Conservation (phyloP, 1,139 yeast genomes). For the Oligophagozyma castellii region DNA sequence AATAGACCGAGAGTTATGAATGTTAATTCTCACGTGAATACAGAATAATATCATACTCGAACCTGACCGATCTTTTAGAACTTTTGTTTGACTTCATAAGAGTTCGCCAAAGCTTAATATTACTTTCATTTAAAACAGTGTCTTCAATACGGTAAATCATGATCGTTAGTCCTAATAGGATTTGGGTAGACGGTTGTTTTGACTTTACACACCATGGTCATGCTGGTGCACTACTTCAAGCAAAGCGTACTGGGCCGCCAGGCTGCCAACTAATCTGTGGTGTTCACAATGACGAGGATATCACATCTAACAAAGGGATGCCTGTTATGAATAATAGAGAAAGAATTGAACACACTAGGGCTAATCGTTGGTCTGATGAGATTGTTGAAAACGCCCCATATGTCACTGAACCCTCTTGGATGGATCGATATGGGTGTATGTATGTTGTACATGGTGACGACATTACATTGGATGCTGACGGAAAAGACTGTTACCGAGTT, state of each 20-base stretch:
- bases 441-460: constrained; percentile 98
- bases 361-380: constrained; percentile 78
- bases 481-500: constrained; percentile 77
- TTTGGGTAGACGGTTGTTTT: constrained; percentile 97
- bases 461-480: constrained; percentile 89
- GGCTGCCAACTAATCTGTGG: constrained; percentile 58
- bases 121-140: too few relatives aligned
- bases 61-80: too few relatives aligned
- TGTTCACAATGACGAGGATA: constrained; percentile 84
- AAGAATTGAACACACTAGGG: constrained; percentile 68
- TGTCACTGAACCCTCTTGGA: constrained; percentile 76
- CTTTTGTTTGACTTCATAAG: too few relatives aligned
- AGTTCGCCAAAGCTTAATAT: too few relatives aligned
- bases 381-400: constrained; percentile 78
- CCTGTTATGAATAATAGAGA: constrained; percentile 82
- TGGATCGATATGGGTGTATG: constrained; percentile 62
- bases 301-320: constrained; percentile 72
- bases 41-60: too few relatives aligned
- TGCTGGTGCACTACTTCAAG: constrained; percentile 93
- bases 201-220: constrained; percentile 97
- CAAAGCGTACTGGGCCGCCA: constrained; percentile 28
- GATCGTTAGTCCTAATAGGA: constrained; percentile 21
- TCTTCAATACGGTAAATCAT: too few relatives aligned
- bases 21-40: too few relatives aligned
- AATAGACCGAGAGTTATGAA: too few relatives aligned